These are phyloP conservation scores for Diaporthe ampelina DNA, from an alignment of 2,329 filamentous ascomycete genomes.

Conservation along the genomic window DNA sequence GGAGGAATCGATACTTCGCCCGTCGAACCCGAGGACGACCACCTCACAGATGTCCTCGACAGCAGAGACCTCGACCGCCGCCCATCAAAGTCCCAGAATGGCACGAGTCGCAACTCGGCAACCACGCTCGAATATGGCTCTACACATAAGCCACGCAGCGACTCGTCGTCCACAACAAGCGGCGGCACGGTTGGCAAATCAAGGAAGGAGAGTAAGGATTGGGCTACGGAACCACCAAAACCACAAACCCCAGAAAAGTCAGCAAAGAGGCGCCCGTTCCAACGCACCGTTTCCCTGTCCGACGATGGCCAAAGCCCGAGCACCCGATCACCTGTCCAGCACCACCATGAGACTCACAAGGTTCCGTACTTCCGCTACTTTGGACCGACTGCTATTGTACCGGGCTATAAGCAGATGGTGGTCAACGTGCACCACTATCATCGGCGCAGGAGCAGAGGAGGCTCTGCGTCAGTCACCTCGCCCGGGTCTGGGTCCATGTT, in stretches of 20 bases:
- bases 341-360: constrained; percentile 70
- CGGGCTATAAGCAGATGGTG: constrained; percentile 94
- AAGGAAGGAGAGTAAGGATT: constrained; percentile 45
- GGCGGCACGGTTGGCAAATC: constrained; percentile 36
- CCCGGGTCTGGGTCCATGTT: constrained; percentile 55
- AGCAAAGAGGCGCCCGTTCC: constrained; percentile 42
- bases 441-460: constrained; percentile 69
- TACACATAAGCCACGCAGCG: constrained; percentile 37
- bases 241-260: constrained; percentile 39
- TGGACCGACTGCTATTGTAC: constrained; percentile 90
- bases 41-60: constrained; percentile 54
- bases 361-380: constrained; percentile 94
- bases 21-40: constrained; percentile 48
- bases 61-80: constrained; percentile 49
- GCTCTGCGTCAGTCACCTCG: constrained; percentile 69
- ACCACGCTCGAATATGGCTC: background rate
- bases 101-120: constrained; percentile 43
- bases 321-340: constrained; percentile 60
- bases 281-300: constrained; percentile 55
- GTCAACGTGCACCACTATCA: constrained; percentile 75
- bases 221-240: constrained; percentile 45
- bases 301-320: constrained; percentile 56
- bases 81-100: constrained; percentile 48
- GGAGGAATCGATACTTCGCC: constrained; percentile 43
- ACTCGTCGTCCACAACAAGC: constrained; percentile 44